A percentile compares a stretch with the other conserved stretches of the same genome.
Evolutionary conservation across 1,284 basidiomycete species (phyloP).

Genomic region (Austroboletus niveus): DNA sequence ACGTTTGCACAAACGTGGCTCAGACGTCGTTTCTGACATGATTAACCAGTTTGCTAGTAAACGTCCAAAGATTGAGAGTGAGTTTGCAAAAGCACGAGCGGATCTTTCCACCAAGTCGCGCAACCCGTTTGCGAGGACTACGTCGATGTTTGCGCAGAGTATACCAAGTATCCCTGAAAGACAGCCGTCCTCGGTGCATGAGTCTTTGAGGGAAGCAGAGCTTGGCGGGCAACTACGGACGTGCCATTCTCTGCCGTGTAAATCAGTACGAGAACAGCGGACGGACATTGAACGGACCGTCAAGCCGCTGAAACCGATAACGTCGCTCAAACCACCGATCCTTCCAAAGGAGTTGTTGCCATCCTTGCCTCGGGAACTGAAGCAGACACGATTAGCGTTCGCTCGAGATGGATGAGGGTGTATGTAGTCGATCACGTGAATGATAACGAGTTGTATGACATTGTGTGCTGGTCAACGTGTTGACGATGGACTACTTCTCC

Average conservation of each 20-base stretch:
- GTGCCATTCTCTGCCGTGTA: conserved; percentile 7
- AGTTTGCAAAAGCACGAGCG: conserved; percentile 19
- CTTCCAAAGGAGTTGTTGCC: conserved; percentile 30
- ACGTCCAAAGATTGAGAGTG: conserved; percentile 22
- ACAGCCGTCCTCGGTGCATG: background rate
- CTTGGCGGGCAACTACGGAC: conserved; percentile 6
- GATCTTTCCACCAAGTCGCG: conserved; percentile 3
- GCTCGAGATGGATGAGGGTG: background rate
- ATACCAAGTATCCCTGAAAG: background rate
- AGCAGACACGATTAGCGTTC: conserved; percentile 24
- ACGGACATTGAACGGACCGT: background rate
- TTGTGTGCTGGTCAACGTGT: background rate
- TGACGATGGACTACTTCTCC: conserved; percentile 77
- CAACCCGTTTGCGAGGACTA: conserved; percentile 25
- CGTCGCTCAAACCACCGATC: conserved; percentile 33
- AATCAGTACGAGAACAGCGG: background rate
- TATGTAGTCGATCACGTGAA: conserved; percentile 21
- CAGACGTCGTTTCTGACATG: conserved; percentile 21
- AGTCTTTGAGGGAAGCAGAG: background rate
- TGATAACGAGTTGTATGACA: background rate
- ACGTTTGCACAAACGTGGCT: conserved; percentile 26
- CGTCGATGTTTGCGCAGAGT: conserved; percentile 23
- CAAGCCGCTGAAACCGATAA: conserved; percentile 39
- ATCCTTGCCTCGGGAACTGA: conserved; percentile 12
- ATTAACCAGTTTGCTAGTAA: conserved; percentile 23